Evolutionary conservation across 345 rosid genomes (phyloP), one percentile per base, ranked within the genome.

Genomic region (Hibiscus syriacus): DNA sequence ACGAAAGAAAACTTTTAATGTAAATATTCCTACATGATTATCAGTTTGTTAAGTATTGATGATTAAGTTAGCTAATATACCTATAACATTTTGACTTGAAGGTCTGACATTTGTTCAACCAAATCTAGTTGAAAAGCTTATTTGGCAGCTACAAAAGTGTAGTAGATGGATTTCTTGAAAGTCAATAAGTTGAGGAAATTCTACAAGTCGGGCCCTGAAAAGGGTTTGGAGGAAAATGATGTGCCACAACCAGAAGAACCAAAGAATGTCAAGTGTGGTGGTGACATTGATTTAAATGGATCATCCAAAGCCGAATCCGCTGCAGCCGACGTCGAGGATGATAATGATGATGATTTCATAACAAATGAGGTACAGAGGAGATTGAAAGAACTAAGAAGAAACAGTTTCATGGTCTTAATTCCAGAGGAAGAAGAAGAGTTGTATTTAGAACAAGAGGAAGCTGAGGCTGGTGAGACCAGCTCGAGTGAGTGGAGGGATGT

Each of bases 311-410:
- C 73, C 13, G 80, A 64, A 2, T 12, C 75, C 34, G 69, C 58
- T 22, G 79, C 78, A 49, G 48, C 48, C 26, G 92, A 81, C 63
- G 77, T 68, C 17, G 90, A 86, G 66, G 97, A 86, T 36, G 99
- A 91, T 9, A 27, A 52, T 29, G 99, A 94, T 45, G 99, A 91
- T 19, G 99, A 94, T 79, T 94, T 94, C 71, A 87, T 94, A 62
- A 82, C 96, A 6, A 89, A 89, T 72, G 97, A 94, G 80, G 97
- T 94, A 73, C 87, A 89, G 83, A 91, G 92, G 79, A 83, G 96
- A 81, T 73, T 94, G 22, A 91, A 91, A 72, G 98, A 89, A 72
- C 83, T 94, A n/a, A 85, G 96, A 62, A 86, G 87, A 73, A 94
- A 88, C 80, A 94, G 95, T 75, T 94, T 91, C 74, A 84, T 94